These are phyloP conservation scores for Lipomyces japonicus DNA, from an alignment of 805 yeast species.

Conservation along the genomic window DNA sequence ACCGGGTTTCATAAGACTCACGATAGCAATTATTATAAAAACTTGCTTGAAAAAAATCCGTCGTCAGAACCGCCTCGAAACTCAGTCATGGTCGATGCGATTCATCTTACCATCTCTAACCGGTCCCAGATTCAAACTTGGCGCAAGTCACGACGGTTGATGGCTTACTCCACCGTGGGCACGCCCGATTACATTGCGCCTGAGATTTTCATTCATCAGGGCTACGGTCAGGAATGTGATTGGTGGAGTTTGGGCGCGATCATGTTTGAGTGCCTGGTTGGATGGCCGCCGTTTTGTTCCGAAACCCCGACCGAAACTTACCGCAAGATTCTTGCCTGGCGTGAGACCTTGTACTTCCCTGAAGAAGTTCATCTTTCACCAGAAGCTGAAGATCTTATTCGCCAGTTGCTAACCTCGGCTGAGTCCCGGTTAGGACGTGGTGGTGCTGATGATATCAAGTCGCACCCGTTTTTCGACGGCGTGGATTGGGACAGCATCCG, in stretches of 20 bases:
- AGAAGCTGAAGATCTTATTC: constrained; percentile 82
- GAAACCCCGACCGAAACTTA: constrained; percentile 94
- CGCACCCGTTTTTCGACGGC: constrained; percentile 91
- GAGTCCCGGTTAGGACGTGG: constrained; percentile 83
- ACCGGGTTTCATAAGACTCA: constrained; percentile 95
- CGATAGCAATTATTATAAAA: constrained; percentile 80
- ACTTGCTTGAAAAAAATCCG: constrained; percentile 60
- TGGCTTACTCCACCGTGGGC: constrained; percentile 96
- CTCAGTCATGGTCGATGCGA: constrained; percentile 87
- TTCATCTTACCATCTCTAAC: constrained; percentile 90
- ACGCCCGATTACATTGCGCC: constrained; percentile 97
- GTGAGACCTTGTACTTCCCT: constrained; percentile 80
- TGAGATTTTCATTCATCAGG: constrained; percentile 86
- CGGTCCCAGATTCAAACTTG: constrained; percentile 94
- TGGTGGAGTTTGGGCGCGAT: constrained; percentile 98
- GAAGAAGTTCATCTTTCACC: constrained; percentile 86
- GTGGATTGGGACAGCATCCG: constrained; percentile 91
- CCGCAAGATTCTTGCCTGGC: constrained; percentile 86
- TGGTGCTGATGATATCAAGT: constrained; percentile 89
- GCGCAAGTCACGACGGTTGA: constrained; percentile 84
- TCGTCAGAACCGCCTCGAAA: constrained; percentile 49
- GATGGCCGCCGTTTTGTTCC: constrained; percentile 96
- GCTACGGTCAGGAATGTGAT: constrained; percentile 95
- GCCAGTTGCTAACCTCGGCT: constrained; percentile 68
- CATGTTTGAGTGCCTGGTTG: constrained; percentile 93